Percentiles rank a stretch among this genome's conserved stretches.
Evolutionary conservation across 108 stramenopile species (phyloP).

Genomic region (Tribonema minus): DNA sequence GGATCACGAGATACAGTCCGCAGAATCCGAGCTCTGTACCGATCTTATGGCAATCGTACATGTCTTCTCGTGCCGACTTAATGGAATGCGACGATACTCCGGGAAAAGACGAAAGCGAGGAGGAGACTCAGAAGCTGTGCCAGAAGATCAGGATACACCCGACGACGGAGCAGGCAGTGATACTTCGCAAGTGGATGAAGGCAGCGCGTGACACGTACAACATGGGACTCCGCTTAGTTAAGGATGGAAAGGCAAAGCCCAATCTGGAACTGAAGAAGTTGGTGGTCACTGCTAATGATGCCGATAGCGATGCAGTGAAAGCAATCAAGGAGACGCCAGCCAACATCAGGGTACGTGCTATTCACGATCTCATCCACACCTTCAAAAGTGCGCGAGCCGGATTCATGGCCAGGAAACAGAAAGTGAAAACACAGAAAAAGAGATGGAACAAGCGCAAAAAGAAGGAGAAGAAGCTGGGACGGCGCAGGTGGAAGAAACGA

Average conservation of each 20-base stretch:
- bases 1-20: background rate
- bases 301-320: background rate
- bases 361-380: background rate
- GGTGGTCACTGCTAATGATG: background rate
- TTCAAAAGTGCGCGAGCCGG: background rate
- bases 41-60: background rate
- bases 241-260: background rate
- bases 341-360: background rate
- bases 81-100: too few relatives aligned
- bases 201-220: background rate
- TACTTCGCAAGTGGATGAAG: background rate
- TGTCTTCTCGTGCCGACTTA: background rate
- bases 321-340: background rate
- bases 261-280: background rate
- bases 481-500: background rate
- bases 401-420: background rate
- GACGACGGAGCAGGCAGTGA: background rate
- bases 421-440: background rate
- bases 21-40: background rate
- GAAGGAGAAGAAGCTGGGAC: background rate
- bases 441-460: background rate
- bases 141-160: background rate
- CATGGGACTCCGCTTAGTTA: background rate
- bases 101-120: too few relatives aligned
- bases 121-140: too few relatives aligned